These are phyloP conservation scores for Mycena vulgaris DNA, from an alignment of 768 basidiomycete genomes.

Conservation along the genomic window DNA sequence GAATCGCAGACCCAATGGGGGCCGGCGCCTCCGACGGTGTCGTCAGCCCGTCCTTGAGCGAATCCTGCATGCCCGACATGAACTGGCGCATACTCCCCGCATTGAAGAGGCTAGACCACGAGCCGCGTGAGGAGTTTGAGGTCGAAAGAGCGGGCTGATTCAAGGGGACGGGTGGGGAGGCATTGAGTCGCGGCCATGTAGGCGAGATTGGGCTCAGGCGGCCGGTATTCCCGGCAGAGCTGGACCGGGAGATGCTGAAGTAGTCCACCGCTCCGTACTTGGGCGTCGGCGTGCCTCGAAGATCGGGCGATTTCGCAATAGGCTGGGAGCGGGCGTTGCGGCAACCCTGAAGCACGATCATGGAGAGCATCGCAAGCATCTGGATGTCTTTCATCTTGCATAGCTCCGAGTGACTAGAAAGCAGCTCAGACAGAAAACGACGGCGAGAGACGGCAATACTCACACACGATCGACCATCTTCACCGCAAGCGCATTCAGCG, in stretches of 20 bases:
- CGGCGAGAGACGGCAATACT: conserved; percentile 44
- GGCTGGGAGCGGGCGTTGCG: conserved; percentile 19
- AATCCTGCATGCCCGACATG: conserved; percentile 73
- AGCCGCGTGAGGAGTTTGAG: conserved; percentile 78
- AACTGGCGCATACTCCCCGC: conserved; percentile 78
- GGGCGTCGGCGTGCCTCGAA: conserved; percentile 33
- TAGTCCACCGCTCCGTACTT: conserved; percentile 65
- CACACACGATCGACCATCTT: conserved; percentile 65
- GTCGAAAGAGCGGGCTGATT: conserved; percentile 55
- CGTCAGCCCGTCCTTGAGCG: conserved; percentile 59
- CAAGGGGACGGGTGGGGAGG: conserved; percentile 55
- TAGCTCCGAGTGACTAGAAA: conserved; percentile 57
- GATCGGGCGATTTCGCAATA: conserved; percentile 22
- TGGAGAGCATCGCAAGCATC: conserved; percentile 84
- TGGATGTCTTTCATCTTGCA: conserved; percentile 77
- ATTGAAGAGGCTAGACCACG: conserved; percentile 87
- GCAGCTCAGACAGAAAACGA: conserved; percentile 7
- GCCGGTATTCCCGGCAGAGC: conserved; percentile 43
- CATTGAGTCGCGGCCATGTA: conserved; percentile 65
- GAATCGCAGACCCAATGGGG: conserved; percentile 33
- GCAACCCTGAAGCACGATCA: conserved; percentile 72
- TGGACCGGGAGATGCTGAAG: conserved; percentile 65
- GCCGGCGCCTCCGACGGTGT: conserved; percentile 54
- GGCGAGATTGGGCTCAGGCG: conserved; percentile 62
- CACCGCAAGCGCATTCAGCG: conserved; percentile 48